These are phyloP conservation scores for Glycine latifolia DNA, from an alignment of 306 rosid species.

Conservation along the genomic window DNA sequence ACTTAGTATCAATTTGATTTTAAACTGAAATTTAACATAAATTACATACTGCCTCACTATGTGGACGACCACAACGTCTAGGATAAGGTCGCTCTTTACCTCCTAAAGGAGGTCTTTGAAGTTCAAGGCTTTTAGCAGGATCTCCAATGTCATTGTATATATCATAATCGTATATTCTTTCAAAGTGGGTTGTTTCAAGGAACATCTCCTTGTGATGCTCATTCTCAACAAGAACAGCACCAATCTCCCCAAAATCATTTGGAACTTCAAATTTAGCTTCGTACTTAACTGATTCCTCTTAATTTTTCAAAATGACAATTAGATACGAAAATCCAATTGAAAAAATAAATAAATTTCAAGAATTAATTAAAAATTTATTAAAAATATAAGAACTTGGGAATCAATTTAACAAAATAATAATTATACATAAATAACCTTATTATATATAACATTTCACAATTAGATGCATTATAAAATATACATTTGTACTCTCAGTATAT, in stretches of 20 bases:
- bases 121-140: slow-evolving; percentile 56
- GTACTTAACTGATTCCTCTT: slow-evolving; percentile 47
- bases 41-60: slow-evolving; percentile 32
- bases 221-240: slow-evolving; percentile 73
- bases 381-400: too few relatives aligned
- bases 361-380: too few relatives aligned
- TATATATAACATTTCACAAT: too few relatives aligned
- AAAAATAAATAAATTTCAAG: too few relatives aligned
- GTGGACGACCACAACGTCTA: slow-evolving; percentile 77
- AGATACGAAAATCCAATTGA: too few relatives aligned
- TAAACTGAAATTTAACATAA: too few relatives aligned
- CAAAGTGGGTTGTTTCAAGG: slow-evolving; percentile 55
- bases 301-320: too few relatives aligned
- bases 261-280: slow-evolving; percentile 60
- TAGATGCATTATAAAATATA: too few relatives aligned
- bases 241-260: slow-evolving; percentile 65
- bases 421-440: too few relatives aligned
- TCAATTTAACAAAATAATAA: too few relatives aligned
- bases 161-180: slow-evolving; percentile 76
- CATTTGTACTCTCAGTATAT: too few relatives aligned
- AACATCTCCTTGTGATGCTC: slow-evolving; percentile 78
- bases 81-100: slow-evolving; percentile 65
- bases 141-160: slow-evolving; percentile 72
- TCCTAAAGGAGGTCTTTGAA: slow-evolving; percentile 64
- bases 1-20: too few relatives aligned